A percentile compares a stretch with the other conserved stretches of the same genome.
Evolutionary conservation across 208 protist species (phyloP).

Genomic region (Polymyxa betae): DNA sequence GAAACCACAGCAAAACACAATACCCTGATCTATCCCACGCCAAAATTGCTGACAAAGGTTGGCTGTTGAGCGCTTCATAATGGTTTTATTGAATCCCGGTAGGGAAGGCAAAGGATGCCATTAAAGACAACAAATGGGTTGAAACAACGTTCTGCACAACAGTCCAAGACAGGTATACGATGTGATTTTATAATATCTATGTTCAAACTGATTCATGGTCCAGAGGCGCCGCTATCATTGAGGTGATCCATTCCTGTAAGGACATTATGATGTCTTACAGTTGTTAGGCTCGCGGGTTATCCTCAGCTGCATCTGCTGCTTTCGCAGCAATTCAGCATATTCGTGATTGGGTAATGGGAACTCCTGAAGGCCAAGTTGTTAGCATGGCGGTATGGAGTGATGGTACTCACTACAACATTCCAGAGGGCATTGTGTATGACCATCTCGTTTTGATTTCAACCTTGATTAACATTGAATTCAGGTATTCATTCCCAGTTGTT

Average conservation of each 20-base stretch:
- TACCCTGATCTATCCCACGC: conserved; percentile 85
- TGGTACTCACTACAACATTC: conserved; percentile 50
- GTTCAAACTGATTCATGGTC: not conserved
- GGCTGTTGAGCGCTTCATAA: not conserved
- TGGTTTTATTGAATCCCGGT: not conserved
- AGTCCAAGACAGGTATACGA: conserved; percentile 33
- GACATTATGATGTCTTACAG: not conserved
- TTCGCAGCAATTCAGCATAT: conserved; percentile 31
- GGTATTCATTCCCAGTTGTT: conserved; percentile 30
- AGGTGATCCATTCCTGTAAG: not conserved
- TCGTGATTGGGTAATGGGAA: conserved; percentile 3
- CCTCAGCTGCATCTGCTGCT: not conserved
- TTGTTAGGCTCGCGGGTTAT: conserved; percentile 38
- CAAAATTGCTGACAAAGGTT: conserved; percentile 32
- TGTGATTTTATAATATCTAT: not conserved
- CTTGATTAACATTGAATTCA: not conserved
- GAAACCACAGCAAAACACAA: conserved; percentile 87
- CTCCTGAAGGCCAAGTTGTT: not conserved
- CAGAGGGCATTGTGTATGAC: conserved; percentile 13
- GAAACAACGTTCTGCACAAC: not conserved
- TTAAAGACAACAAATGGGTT: conserved; percentile 16
- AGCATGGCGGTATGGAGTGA: conserved; percentile 2
- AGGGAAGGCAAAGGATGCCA: not conserved
- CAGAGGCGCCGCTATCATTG: conserved; percentile 34
- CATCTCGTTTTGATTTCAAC: not conserved